A percentile compares a stretch with the other conserved stretches of the same genome.
These are phyloP conservation scores for Phenoliferia sp. DNA, from an alignment of 1,284 basidiomycete genomes.

Conservation along the genomic window DNA sequence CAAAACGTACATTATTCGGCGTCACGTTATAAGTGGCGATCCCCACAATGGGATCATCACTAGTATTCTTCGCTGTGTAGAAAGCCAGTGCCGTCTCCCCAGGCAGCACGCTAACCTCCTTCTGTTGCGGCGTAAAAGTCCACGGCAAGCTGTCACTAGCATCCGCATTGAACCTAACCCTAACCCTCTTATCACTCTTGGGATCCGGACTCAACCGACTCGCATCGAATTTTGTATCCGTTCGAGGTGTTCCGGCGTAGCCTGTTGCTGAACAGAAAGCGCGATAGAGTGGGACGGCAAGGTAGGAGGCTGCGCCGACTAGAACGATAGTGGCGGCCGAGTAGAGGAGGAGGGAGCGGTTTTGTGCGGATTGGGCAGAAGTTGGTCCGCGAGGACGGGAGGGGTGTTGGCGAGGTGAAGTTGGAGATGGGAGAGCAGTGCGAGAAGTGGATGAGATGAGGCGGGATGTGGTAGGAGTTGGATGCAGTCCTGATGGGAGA, in stretches of 20 bases:
- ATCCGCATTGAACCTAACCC: constrained; percentile 94
- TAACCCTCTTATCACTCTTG: constrained; percentile 61
- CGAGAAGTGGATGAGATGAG: no score
- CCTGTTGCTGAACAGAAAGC: constrained; percentile 98
- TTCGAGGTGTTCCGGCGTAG: constrained; percentile 89
- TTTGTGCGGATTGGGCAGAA: no score
- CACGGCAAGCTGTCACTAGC: constrained; percentile 84
- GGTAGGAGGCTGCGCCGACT: constrained; percentile 81
- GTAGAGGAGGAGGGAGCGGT: constrained; percentile 35
- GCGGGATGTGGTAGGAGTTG: no score
- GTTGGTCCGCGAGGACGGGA: no score
- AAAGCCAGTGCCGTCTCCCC: constrained; percentile 97
- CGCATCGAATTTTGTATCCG: constrained; percentile 67
- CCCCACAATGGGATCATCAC: constrained; percentile 84
- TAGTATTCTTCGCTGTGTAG: constrained; percentile 87
- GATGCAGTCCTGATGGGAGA: no score
- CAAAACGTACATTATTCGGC: constrained; percentile 68
- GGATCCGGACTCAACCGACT: constrained; percentile 72
- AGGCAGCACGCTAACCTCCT: constrained; percentile 82
- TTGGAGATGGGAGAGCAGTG: no score
- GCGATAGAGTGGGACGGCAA: constrained; percentile 93
- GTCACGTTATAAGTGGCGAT: constrained; percentile 99
- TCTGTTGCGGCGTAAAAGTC: constrained; percentile 87
- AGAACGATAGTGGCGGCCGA: constrained; percentile 55
- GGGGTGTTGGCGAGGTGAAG: no score